These are phyloP conservation scores for Skeletonema marinoi DNA, from an alignment of 108 stramenopile species.

Conservation along the genomic window DNA sequence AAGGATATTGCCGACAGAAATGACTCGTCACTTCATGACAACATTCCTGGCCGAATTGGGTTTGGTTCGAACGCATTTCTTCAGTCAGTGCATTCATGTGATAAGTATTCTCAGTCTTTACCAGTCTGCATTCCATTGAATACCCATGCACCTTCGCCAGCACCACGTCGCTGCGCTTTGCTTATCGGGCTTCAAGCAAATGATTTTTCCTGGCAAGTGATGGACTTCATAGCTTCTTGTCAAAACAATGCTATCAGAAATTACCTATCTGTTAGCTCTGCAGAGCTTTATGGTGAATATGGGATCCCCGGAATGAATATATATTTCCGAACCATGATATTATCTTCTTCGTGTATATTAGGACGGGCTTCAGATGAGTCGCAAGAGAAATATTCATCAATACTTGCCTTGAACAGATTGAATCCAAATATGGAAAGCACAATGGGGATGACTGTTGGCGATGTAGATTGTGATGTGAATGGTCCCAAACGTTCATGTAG, in stretches of 20 bases:
- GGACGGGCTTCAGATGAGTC: slow-evolving; percentile 64
- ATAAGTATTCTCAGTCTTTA: slow-evolving; percentile 14
- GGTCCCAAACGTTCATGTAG: slow-evolving; percentile 70
- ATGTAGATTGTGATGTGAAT: slow-evolving; percentile 80
- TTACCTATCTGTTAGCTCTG: slow-evolving; percentile 11
- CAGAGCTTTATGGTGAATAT: slow-evolving; percentile 49
- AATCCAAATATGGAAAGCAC: slow-evolving; percentile 29
- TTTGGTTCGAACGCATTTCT: slow-evolving; percentile 33
- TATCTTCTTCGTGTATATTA: slow-evolving; percentile 61
- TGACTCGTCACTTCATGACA: slow-evolving; percentile 46
- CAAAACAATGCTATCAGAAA: slow-evolving; percentile 23
- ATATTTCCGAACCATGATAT: slow-evolving; percentile 63
- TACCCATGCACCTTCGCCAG: slow-evolving; percentile 13
- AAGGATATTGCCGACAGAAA: slow-evolving; percentile 49
- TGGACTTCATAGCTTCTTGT: slow-evolving; percentile 49
- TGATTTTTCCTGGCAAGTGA: slow-evolving; percentile 68
- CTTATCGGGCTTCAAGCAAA: slow-evolving; percentile 66
- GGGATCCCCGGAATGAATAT: slow-evolving; percentile 56
- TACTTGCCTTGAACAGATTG: slow-evolving; percentile 18
- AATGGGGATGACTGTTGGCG: slow-evolving; percentile 69
- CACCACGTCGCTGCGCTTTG: slow-evolving; percentile 53
- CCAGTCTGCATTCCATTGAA: slow-evolving; percentile 25
- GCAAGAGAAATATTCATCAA: slow-evolving; percentile 29
- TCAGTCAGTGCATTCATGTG: slow-evolving; percentile 17
- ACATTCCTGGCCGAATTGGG: slow-evolving; percentile 21